A percentile compares a stretch with the other conserved stretches of the same genome.
These are phyloP conservation scores for Ustilago sp. DNA, from an alignment of 1,284 basidiomycete species.

Conservation along the genomic window DNA sequence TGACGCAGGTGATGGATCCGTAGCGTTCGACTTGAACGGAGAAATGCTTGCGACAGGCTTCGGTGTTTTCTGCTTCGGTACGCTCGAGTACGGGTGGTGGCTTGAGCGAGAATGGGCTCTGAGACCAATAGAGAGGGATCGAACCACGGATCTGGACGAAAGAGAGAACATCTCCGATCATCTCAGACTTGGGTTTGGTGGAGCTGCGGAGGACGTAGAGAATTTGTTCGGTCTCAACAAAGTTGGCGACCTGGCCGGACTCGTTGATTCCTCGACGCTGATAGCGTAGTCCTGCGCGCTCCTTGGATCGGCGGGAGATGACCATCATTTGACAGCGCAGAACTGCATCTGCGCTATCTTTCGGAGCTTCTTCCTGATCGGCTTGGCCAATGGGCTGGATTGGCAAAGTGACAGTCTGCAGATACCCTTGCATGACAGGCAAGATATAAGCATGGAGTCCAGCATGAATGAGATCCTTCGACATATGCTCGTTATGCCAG, in stretches of 20 bases:
- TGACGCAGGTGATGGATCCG: constrained; percentile 70
- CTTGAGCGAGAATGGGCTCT: constrained; percentile 80
- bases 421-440: constrained; percentile 89
- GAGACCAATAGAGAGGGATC: constrained; percentile 89
- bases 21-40: constrained; percentile 75
- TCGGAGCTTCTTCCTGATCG: not conserved
- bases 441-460: constrained; percentile 80
- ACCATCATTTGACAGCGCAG: constrained; percentile 75
- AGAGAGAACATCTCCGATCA: constrained; percentile 82
- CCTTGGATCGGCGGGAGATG: constrained; percentile 86
- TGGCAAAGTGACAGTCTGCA: constrained; percentile 72
- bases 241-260: constrained; percentile 95
- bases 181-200: constrained; percentile 57
- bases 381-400: constrained; percentile 22
- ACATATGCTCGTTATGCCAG: constrained; percentile 90
- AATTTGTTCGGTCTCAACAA: constrained; percentile 95
- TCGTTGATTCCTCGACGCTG: constrained; percentile 97
- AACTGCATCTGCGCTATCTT: constrained; percentile 5
- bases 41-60: constrained; percentile 59
- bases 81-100: constrained; percentile 95
- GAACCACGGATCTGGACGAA: constrained; percentile 94
- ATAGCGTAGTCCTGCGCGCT: constrained; percentile 94
- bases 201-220: constrained; percentile 71
- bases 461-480: constrained; percentile 73
- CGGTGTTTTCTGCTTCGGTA: constrained; percentile 81